phyloP scores from a whole-genome alignment of 1,139 yeast genomes.

The Geotrichum cucujoidarum region DNA sequence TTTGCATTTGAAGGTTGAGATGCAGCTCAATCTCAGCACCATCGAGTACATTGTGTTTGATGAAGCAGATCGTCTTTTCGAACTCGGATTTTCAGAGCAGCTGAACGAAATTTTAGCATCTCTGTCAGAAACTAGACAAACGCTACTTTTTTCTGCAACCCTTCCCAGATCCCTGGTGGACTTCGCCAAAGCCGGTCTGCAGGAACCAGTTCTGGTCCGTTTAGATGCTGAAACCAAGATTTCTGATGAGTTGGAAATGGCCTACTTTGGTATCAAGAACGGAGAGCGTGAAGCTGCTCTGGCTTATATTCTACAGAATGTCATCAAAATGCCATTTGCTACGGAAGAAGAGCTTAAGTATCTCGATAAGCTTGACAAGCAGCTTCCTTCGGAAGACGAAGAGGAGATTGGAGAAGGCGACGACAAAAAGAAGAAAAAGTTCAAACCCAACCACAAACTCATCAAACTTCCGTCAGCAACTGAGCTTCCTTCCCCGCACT shows the following conservation, averaged over 20 bases:
- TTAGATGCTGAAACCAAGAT: slow-evolving; percentile 88
- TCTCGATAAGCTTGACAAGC: slow-evolving; percentile 43
- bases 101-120: slow-evolving; percentile 82
- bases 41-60: slow-evolving; percentile 92
- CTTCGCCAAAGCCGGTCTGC: slow-evolving; percentile 93
- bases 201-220: slow-evolving; percentile 86
- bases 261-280: slow-evolving; percentile 72
- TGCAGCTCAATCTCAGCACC: slow-evolving; percentile 76
- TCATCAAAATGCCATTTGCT: slow-evolving; percentile 80
- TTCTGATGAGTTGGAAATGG: slow-evolving; percentile 87
- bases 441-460: slow-evolving; percentile 44
- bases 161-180: slow-evolving; percentile 88
- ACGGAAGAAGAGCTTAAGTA: slow-evolving; percentile 43
- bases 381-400: slow-evolving; percentile 33
- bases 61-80: slow-evolving; percentile 96
- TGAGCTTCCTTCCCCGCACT: slow-evolving; percentile 72
- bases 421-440: slow-evolving; percentile 38
- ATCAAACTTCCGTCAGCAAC: slow-evolving; percentile 66
- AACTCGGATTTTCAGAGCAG: slow-evolving; percentile 95
- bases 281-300: slow-evolving; percentile 89
- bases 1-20: slow-evolving; percentile 89
- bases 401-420: slow-evolving; percentile 46
- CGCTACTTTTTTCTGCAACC: slow-evolving; percentile 89
- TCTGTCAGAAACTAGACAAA: slow-evolving; percentile 77
- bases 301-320: slow-evolving; percentile 67